Evolutionary conservation across 257 asterid genomes (phyloP).

Genomic region (Gentiana dahurica): DNA sequence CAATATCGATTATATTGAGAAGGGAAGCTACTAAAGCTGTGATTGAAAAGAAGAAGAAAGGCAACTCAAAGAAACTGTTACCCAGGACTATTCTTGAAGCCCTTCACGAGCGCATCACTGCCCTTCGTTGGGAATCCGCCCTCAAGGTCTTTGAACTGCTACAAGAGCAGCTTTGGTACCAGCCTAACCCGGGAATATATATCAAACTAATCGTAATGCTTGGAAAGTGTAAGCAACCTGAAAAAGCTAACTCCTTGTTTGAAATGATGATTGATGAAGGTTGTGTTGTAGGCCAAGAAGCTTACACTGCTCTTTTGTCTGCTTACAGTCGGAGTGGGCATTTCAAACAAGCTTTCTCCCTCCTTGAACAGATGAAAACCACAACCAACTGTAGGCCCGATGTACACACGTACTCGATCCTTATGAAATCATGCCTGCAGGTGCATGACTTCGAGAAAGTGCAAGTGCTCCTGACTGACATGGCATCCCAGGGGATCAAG

Average conservation of each 20-base stretch:
- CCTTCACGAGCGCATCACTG: slow-evolving; percentile 88
- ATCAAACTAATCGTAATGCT: slow-evolving; percentile 90
- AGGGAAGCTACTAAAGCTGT: slow-evolving; percentile 88
- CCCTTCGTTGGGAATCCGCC: slow-evolving; percentile 96
- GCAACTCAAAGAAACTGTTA: slow-evolving; percentile 48
- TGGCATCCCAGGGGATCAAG: too few relatives aligned
- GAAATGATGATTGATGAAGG: slow-evolving; percentile 87
- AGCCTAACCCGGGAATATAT: slow-evolving; percentile 63
- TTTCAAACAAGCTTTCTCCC: neutral
- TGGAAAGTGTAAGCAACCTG: slow-evolving; percentile 98
- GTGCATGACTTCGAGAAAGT: neutral
- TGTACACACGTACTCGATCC: too few relatives aligned
- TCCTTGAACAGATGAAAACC: too few relatives aligned
- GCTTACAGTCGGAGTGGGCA: too few relatives aligned
- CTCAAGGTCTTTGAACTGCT: slow-evolving; percentile 94
- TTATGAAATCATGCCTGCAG: neutral
- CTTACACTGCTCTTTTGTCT: too few relatives aligned
- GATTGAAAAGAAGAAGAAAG: slow-evolving; percentile 68
- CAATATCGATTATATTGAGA: slow-evolving; percentile 66
- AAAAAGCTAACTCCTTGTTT: slow-evolving; percentile 71
- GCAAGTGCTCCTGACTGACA: neutral
- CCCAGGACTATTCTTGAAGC: slow-evolving; percentile 82
- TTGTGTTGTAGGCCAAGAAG: slow-evolving; percentile 48
- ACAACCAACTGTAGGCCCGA: too few relatives aligned
- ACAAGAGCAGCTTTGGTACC: slow-evolving; percentile 91